Conservation (phyloP, 2,329 filamentous ascomycete genomes). For the Aspergillus neoniger region DNA sequence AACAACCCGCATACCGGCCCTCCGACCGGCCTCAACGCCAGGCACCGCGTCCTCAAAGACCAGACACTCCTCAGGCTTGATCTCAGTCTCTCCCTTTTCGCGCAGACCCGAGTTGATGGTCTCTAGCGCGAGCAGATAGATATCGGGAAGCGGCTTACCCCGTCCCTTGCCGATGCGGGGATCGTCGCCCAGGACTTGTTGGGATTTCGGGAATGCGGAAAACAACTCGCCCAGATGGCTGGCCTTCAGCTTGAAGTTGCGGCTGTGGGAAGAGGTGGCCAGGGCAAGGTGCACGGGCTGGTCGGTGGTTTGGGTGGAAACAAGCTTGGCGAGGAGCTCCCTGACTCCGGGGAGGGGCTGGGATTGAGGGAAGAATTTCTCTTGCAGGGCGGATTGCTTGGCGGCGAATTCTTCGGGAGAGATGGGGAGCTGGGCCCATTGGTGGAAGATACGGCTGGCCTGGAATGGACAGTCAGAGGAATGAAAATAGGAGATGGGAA, state of each 20-base stretch:
- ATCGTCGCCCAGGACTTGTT: constrained; percentile 85
- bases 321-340: constrained; percentile 59
- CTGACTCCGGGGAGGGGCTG: constrained; percentile 77
- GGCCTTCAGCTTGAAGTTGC: constrained; percentile 78
- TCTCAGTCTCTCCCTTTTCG: constrained; percentile 57
- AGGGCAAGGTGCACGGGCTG: constrained; percentile 74
- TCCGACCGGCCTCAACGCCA: constrained; percentile 83
- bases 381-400: constrained; percentile 66
- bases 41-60: constrained; percentile 96
- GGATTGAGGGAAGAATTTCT: constrained; percentile 70
- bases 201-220: constrained; percentile 63
- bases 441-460: constrained; percentile 65
- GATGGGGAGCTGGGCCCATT: constrained; percentile 87
- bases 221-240: constrained; percentile 56
- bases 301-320: constrained; percentile 36
- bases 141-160: constrained; percentile 95
- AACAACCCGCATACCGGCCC: constrained; percentile 91
- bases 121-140: constrained; percentile 82
- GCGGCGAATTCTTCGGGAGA: constrained; percentile 65
- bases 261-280: constrained; percentile 73
- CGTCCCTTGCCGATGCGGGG: constrained; percentile 71
- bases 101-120: constrained; percentile 76
- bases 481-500: not conserved
- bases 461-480: constrained; percentile 24
- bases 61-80: constrained; percentile 82